Evolutionary conservation across 352 stramenopile genomes (phyloP), one percentile per base, ranked within the genome.

Genomic region (Blastocystis sp.): DNA sequence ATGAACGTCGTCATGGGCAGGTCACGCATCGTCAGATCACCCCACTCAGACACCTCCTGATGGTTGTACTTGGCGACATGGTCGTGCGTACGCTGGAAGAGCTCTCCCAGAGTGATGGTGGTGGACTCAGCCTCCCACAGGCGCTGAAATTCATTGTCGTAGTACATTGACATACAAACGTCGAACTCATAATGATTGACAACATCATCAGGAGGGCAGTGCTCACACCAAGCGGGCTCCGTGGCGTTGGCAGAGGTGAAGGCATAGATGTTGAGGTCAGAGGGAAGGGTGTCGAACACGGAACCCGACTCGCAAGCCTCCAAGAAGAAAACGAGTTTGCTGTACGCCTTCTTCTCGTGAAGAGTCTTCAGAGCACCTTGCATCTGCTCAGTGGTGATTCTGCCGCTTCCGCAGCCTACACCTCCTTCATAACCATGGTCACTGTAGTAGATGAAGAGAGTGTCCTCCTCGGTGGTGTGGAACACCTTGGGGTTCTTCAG

Each of bases 361-460:
- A 42, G 29, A 36, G 32, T 54, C 34, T 69, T 48, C 21, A 84
- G 8, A 51, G 72, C 72, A 71, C 4, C 46, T 8, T 64, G 9
- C 38, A 84, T 32, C 1, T 65, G 38, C 0, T n/a, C 24, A 27
- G 44, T 24, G 57, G 27, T 18, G 1, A 84, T 14, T 0, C 46
- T 24, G 16, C 6, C 53, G 6, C 16, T 32, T 16, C 72, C 72
- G 56, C 57, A n/a, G 18, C 32, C 18, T 36, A 84, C 29, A 42
- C 57, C 16, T 29, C 29, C 72, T 29, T 84, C 72, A 38, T 40
- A n/a, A 51, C 72, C 72, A 29, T 84, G 72, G 38, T 84, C 72
- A 84, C 57, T 84, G 57, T 64, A 84, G 27, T 84, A 84, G 34
- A 42, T 84, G 72, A 84, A 84, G 27, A 84, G 24, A 9, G 72